A percentile compares a stretch with the other conserved stretches of the same genome.
These are phyloP conservation scores for Cystofilobasidium ferigula DNA, from an alignment of 768 basidiomycete genomes.

Conservation along the genomic window DNA sequence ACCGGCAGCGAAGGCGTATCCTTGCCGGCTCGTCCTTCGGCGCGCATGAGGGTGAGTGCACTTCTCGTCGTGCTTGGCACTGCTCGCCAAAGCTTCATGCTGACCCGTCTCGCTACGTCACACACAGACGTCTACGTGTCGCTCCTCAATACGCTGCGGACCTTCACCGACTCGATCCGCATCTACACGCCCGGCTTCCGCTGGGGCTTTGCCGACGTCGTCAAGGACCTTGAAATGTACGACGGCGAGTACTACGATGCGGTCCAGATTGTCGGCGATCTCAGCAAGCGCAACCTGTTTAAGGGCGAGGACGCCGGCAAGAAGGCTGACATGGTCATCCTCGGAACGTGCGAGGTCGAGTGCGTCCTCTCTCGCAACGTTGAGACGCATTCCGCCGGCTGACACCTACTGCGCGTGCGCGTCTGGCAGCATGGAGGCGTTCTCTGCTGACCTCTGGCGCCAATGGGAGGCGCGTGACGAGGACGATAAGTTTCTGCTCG, in stretches of 20 bases:
- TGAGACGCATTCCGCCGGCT: background rate
- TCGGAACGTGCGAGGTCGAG: conserved; percentile 47
- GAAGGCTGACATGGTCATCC: conserved; percentile 38
- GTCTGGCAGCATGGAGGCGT: conserved; percentile 16
- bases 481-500: conserved; percentile 41
- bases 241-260: conserved; percentile 25
- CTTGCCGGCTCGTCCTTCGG: conserved; percentile 18
- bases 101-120: background rate
- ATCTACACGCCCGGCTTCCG: conserved; percentile 22
- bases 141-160: conserved; percentile 15
- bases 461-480: conserved; percentile 16
- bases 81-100: background rate
- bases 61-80: background rate
- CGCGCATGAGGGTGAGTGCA: conserved; percentile 21
- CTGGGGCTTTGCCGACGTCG: conserved; percentile 26
- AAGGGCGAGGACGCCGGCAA: conserved; percentile 12
- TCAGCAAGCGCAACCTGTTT: conserved; percentile 33
- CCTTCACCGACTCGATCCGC: conserved; percentile 12
- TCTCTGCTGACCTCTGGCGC: conserved; percentile 9
- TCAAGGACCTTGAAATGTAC: conserved; percentile 21
- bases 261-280: conserved; percentile 34
- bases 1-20: conserved; percentile 8
- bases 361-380: conserved; percentile 29
- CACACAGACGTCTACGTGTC: conserved; percentile 25
- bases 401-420: background rate